Percentiles rank a stretch among this genome's conserved stretches.
These are phyloP conservation scores for Rhamnella rubrinervis DNA, from an alignment of 331 rosid genomes.

Conservation along the genomic window DNA sequence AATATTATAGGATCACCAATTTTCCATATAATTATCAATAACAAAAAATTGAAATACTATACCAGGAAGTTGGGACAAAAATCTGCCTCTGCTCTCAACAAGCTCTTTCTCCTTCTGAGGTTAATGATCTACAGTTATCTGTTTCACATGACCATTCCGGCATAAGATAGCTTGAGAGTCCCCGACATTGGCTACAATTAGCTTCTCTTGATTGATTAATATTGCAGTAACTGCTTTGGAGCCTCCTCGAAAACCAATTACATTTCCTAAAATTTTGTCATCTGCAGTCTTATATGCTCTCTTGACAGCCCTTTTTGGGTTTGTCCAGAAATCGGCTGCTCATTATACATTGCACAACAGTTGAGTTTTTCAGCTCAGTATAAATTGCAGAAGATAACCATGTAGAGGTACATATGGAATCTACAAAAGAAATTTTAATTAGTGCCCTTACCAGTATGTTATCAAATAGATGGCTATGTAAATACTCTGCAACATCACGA, in stretches of 20 bases:
- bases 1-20: not conserved
- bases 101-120: slow-evolving; percentile 48
- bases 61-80: slow-evolving; percentile 41
- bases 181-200: slow-evolving; percentile 52
- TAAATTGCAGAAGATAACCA: not conserved
- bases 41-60: slow-evolving; percentile 17
- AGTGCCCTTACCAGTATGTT: slow-evolving; percentile 39
- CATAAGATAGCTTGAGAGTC: slow-evolving; percentile 57
- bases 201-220: slow-evolving; percentile 44
- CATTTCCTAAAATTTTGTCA: slow-evolving; percentile 45
- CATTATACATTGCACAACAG: slow-evolving; percentile 21
- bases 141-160: slow-evolving; percentile 42
- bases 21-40: not conserved
- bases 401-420: not conserved
- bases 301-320: slow-evolving; percentile 50
- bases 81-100: slow-evolving; percentile 63
- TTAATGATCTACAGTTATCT: slow-evolving; percentile 54
- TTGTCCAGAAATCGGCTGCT: slow-evolving; percentile 52
- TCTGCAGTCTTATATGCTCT: slow-evolving; percentile 46
- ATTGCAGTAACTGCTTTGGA: slow-evolving; percentile 66
- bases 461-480: slow-evolving; percentile 49
- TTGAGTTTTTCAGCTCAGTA: not conserved
- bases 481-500: slow-evolving; percentile 48
- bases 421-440: not conserved
- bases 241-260: slow-evolving; percentile 49